Evolutionary conservation across 331 rosid species (phyloP).

Genomic region (Ulmus americana): DNA sequence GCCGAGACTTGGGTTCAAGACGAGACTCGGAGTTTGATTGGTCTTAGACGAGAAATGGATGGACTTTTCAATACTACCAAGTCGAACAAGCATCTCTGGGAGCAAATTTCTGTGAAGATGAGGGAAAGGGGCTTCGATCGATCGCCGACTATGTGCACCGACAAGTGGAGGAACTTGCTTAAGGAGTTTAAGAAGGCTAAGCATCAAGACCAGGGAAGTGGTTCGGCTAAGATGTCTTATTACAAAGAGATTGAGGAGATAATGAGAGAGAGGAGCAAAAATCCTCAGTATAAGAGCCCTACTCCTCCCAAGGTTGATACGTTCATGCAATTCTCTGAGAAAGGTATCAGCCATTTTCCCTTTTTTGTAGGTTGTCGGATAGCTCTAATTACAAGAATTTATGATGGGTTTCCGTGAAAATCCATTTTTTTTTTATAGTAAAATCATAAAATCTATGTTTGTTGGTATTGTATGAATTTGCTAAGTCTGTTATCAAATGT

Average conservation of each 20-base stretch:
- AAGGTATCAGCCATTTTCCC: slow-evolving; percentile 36
- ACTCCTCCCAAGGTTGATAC: slow-evolving; percentile 72
- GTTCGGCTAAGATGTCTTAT: slow-evolving; percentile 81
- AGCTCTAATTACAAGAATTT: no score
- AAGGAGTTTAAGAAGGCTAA: slow-evolving; percentile 94
- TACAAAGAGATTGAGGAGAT: slow-evolving; percentile 91
- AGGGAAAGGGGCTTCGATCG: slow-evolving; percentile 85
- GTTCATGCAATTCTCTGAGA: slow-evolving; percentile 72
- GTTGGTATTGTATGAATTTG: no score
- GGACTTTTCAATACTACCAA: slow-evolving; percentile 72
- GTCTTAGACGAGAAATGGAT: slow-evolving; percentile 69
- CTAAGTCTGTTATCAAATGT: no score
- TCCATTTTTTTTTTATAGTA: no score
- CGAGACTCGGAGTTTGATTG: slow-evolving; percentile 71
- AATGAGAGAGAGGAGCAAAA: slow-evolving; percentile 61
- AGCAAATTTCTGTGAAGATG: slow-evolving; percentile 83
- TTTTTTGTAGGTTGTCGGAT: no score
- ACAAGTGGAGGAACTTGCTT: slow-evolving; percentile 88
- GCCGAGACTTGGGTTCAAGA: slow-evolving; percentile 97
- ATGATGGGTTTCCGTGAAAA: no score
- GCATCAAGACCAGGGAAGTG: slow-evolving; percentile 67
- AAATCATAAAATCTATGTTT: no score
- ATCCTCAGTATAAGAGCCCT: slow-evolving; percentile 33
- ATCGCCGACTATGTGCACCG: slow-evolving; percentile 93
- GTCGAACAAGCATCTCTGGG: slow-evolving; percentile 94